These are phyloP conservation scores for Fusarium dlaminii DNA, from an alignment of 2,329 filamentous ascomycete species.

Conservation along the genomic window DNA sequence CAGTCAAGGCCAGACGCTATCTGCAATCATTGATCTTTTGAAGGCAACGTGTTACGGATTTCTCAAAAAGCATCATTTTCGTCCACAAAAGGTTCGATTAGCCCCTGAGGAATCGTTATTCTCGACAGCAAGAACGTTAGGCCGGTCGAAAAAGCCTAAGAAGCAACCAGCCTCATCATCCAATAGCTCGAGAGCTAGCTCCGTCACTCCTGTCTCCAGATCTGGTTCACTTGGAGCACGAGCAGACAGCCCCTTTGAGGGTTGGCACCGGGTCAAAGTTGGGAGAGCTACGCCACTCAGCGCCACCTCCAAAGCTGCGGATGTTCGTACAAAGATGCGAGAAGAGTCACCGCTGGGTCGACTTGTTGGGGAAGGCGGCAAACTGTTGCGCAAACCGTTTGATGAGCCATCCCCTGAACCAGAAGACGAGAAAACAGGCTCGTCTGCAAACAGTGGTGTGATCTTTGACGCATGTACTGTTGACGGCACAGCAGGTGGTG, in stretches of 20 bases:
- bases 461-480: not conserved
- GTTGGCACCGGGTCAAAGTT: slow-evolving; percentile 51
- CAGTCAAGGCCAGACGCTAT: slow-evolving; percentile 59
- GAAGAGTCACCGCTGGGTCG: slow-evolving; percentile 14
- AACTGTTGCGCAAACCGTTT: slow-evolving; percentile 57
- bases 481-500: not conserved
- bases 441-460: not conserved
- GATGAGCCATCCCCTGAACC: slow-evolving; percentile 44
- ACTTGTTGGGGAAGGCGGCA: slow-evolving; percentile 54
- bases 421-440: not conserved
- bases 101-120: slow-evolving; percentile 36
- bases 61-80: slow-evolving; percentile 76
- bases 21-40: slow-evolving; percentile 67
- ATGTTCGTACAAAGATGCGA: not conserved
- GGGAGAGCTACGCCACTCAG: slow-evolving; percentile 29
- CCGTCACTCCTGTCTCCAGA: slow-evolving; percentile 5
- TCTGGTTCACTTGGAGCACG: not conserved
- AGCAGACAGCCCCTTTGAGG: slow-evolving; percentile 45
- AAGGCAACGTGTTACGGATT: slow-evolving; percentile 77
- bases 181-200: slow-evolving; percentile 22
- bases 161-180: slow-evolving; percentile 6
- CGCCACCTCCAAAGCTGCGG: not conserved
- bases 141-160: slow-evolving; percentile 28
- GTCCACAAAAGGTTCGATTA: slow-evolving; percentile 55
- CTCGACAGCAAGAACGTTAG: slow-evolving; percentile 37